These are phyloP conservation scores for Lumnitzera littorea DNA, from an alignment of 345 rosid genomes.

Conservation along the genomic window DNA sequence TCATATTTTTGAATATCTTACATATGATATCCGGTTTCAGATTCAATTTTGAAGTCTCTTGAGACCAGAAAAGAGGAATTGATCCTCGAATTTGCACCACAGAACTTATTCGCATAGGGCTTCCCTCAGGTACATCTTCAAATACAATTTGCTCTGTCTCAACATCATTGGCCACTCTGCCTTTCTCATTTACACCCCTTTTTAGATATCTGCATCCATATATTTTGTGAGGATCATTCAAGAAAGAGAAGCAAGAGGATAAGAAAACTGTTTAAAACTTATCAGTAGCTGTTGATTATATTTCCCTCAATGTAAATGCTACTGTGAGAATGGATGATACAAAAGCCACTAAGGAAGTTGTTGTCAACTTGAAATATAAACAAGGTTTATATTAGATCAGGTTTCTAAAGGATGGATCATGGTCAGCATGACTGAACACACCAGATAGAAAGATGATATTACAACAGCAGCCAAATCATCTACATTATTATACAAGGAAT, in stretches of 20 bases:
- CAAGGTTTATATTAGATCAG: no score
- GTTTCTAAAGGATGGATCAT: no score
- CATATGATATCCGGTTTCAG: conserved; percentile 85
- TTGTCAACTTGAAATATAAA: no score
- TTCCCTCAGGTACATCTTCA: conserved; percentile 76
- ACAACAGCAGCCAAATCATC: neutral
- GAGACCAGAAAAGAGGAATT: conserved; percentile 97
- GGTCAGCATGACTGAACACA: neutral
- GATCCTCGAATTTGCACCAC: conserved; percentile 95
- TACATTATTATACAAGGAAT: neutral
- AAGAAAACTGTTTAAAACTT: no score
- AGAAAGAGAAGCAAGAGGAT: neutral
- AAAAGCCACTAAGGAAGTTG: no score
- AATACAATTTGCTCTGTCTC: conserved; percentile 93
- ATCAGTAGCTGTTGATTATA: no score
- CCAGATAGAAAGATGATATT: neutral
- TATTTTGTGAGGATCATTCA: neutral
- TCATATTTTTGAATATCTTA: conserved; percentile 24
- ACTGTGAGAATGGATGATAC: no score
- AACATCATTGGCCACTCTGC: conserved; percentile 98
- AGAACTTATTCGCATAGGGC: conserved; percentile 68
- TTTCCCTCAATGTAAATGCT: no score
- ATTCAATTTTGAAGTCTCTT: conserved; percentile 91
- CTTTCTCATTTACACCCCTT: conserved; percentile 95
- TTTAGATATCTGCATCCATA: conserved; percentile 54